Conservation (phyloP, 306 rosid genomes). For the Vigna mungo region DNA sequence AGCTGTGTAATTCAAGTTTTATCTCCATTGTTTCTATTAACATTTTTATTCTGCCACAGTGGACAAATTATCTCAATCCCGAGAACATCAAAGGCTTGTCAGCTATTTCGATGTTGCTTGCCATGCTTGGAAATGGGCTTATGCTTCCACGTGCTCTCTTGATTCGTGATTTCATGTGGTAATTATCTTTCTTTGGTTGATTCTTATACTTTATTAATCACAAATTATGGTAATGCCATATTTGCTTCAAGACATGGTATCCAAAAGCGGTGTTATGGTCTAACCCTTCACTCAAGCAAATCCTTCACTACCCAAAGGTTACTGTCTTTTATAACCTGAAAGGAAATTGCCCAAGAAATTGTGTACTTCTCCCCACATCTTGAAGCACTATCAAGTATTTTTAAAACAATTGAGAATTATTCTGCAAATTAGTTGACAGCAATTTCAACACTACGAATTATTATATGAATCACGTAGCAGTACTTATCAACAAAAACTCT, state of each 20-base stretch:
- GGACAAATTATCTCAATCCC: conserved; percentile 96
- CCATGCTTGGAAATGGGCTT: conserved; percentile 94
- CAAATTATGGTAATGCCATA: conserved; percentile 7
- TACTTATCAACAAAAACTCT: neutral
- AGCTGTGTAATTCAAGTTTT: conserved; percentile 34
- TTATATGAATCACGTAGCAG: neutral
- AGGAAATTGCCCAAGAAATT: neutral
- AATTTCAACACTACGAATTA: neutral
- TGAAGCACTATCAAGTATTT: conserved; percentile 16
- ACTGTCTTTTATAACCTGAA: conserved; percentile 13
- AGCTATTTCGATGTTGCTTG: conserved; percentile 89
- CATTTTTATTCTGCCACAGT: conserved; percentile 58
- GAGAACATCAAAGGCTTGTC: conserved; percentile 96
- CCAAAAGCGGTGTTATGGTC: conserved; percentile 1
- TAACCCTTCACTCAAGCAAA: conserved; percentile 23
- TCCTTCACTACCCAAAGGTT: conserved; percentile 11
- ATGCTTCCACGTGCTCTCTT: conserved; percentile 86
- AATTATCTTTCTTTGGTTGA: conserved; percentile 43
- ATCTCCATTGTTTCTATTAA: conserved; percentile 37
- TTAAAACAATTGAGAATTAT: conserved; percentile 7
- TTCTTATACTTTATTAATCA: conserved; percentile 17
- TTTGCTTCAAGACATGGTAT: conserved; percentile 1
- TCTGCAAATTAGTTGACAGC: neutral
- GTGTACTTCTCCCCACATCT: neutral
- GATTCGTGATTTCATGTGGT: conserved; percentile 95